Evolutionary conservation across 208 protist species (phyloP).

Genomic region (Trypanosoma platydactyli): DNA sequence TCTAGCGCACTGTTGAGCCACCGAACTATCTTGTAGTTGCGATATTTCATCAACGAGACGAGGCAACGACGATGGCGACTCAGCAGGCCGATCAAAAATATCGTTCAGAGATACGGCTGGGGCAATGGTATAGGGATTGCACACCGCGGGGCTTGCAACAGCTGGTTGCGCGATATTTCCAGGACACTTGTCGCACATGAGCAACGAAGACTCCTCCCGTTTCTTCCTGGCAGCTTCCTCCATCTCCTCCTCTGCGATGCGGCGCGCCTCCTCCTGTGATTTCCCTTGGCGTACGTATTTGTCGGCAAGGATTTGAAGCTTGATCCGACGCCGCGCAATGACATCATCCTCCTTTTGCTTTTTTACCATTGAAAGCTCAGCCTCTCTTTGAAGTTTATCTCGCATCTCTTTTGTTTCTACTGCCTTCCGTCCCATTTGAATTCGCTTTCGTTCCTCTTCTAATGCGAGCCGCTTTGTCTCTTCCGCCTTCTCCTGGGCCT

Average conservation of each 20-base stretch:
- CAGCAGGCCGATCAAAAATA: conserved; percentile 33
- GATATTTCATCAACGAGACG: conserved; percentile 34
- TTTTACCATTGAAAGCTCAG: conserved; percentile 43
- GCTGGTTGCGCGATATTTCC: not conserved
- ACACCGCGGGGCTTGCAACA: conserved; percentile 5
- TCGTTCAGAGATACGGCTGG: conserved; percentile 22
- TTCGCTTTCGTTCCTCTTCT: conserved; percentile 57
- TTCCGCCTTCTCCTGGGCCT: conserved; percentile 52
- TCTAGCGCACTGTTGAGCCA: conserved; percentile 32
- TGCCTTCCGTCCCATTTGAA: conserved; percentile 61
- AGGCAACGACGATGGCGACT: conserved; percentile 15
- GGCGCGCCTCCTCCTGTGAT: conserved; percentile 48
- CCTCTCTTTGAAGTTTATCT: conserved; percentile 51
- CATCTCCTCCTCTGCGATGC: conserved; percentile 44
- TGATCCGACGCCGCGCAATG: conserved; percentile 51
- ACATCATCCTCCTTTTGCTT: conserved; percentile 60
- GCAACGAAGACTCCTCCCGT: conserved; percentile 34
- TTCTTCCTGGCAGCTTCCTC: conserved; percentile 39
- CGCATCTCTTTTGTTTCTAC: conserved; percentile 50
- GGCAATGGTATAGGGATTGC: conserved; percentile 36
- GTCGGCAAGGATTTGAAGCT: conserved; percentile 70
- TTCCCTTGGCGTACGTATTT: conserved; percentile 62
- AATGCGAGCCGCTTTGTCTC: conserved; percentile 47
- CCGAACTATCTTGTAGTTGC: conserved; percentile 19
- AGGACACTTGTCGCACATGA: not conserved